Base-by-base conservation (phyloP, 139 green algal genomes). In the Tetraselmis striata region DNA sequence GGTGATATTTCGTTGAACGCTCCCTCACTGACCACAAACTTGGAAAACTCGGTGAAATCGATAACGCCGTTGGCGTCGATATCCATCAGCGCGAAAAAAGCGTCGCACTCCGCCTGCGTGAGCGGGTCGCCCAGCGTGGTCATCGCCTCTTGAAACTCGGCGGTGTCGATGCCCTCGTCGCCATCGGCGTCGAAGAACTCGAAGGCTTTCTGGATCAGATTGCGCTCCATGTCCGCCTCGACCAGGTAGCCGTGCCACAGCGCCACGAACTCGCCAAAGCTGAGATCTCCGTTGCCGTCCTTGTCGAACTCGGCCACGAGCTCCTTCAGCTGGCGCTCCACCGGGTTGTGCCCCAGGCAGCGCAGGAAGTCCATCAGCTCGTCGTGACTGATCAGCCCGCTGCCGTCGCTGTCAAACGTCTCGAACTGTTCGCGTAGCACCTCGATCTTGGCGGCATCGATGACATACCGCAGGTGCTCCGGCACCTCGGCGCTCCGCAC, bases 321-420 rank as follows among this genome's bases (percentile, higher is more conserved):
- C 45, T 67, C 45, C 45, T 67, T 5, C 45, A 67, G 45, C 45
- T 18, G 45, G 11, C 11, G 18, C 45, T 67, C 45, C 45, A 67
- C 45, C 45, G 45, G 45, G 45, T 67, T 67, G 45, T 67, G 45
- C 45, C 45, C 45, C 18, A 67, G 5, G 11, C 11, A 67, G 45
- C 45, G 45, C 45, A 67, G 5, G 18, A 67, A 67, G 45, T 84
- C 32, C 29, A 81, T 77, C 59, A 96, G 87, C 85, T 96, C 93
- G 0, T 91, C 87, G 24, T 80, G 74, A 1, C 88, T 89, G 82
- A 97, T 95, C 79, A 84, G 85, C 29, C 94, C 94, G 76, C 84
- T 86, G 59, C 84, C 86, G 86, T 97, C 90, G 2, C 85, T 86
- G 86, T 96, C 93, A 91, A 97, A 97, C 75, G 90, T 81, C 75